phyloP scores from a whole-genome alignment of 352 stramenopile species.

The Phytophthora macrochlamydospora region DNA sequence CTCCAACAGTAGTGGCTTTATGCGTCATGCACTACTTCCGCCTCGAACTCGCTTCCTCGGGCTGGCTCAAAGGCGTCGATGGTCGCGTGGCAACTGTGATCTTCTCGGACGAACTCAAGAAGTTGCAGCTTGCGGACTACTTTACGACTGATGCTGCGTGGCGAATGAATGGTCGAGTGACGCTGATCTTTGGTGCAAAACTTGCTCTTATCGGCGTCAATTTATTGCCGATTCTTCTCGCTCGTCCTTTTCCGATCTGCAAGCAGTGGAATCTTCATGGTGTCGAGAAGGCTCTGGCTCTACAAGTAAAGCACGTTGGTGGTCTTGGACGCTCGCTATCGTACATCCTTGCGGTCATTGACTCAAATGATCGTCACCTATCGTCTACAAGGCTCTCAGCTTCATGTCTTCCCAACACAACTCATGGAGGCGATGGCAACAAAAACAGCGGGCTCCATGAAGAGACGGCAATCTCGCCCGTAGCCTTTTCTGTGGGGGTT shows the following conservation, averaged over 20 bases:
- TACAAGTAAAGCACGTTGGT: conserved; percentile 20
- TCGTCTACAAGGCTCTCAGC: neutral
- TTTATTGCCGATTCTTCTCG: conserved; percentile 6
- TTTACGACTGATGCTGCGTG: conserved; percentile 21
- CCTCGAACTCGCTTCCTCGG: conserved; percentile 2
- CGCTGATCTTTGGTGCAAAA: conserved; percentile 24
- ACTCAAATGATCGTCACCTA: no score
- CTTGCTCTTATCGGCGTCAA: conserved; percentile 20
- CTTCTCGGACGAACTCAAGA: conserved; percentile 4
- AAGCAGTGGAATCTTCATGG: neutral
- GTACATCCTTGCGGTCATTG: neutral
- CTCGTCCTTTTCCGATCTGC: neutral
- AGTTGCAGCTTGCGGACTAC: conserved; percentile 17
- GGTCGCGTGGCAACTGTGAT: conserved; percentile 12
- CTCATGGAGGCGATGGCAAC: neutral
- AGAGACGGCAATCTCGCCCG: neutral
- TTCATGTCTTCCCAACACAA: neutral
- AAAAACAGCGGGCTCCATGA: neutral
- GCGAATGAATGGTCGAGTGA: conserved; percentile 25
- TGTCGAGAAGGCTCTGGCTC: conserved; percentile 5
- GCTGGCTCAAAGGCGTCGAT: conserved; percentile 13
- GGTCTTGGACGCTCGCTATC: conserved; percentile 14
- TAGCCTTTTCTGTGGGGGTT: neutral
- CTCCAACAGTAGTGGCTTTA: conserved; percentile 26
- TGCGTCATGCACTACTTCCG: conserved; percentile 25